Evolutionary conservation across 2,329 filamentous ascomycete species (phyloP).

Genomic region (Lecanicillium sp.): DNA sequence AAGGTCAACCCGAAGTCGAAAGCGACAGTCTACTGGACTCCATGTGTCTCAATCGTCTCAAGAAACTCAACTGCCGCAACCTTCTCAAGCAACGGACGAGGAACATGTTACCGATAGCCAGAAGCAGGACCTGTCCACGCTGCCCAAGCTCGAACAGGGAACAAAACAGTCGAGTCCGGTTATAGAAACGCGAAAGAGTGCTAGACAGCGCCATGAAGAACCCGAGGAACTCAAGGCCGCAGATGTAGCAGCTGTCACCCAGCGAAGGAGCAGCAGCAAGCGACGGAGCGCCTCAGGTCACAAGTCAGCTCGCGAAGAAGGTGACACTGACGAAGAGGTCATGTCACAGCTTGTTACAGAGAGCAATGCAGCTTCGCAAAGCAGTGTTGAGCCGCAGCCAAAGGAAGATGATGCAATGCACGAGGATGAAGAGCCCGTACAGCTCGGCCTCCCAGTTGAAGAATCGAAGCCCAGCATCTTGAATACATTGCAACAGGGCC

Average conservation of each 20-base stretch:
- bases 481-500: constrained; percentile 23
- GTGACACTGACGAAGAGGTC: constrained; percentile 32
- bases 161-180: background rate
- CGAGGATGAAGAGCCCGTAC: constrained; percentile 3
- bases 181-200: constrained; percentile 1
- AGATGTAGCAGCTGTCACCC: constrained; percentile 3
- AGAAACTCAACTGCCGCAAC: background rate
- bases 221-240: background rate
- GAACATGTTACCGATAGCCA: background rate
- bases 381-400: constrained; percentile 12
- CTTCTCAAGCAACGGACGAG: background rate
- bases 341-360: constrained; percentile 32
- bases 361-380: constrained; percentile 28
- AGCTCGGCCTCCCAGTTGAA: constrained; percentile 1
- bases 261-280: constrained; percentile 2
- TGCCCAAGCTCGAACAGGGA: constrained; percentile 2
- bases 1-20: background rate
- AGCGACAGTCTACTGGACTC: constrained; percentile 2
- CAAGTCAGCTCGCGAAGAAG: constrained; percentile 14
- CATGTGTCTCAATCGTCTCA: background rate
- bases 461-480: constrained; percentile 17
- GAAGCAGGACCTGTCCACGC: constrained; percentile 3
- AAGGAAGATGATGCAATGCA: constrained; percentile 1
- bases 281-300: background rate
- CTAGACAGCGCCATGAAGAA: background rate